Evolutionary conservation across 1,139 yeast genomes (phyloP).

Genomic region (Saccharomyces hybrid): DNA sequence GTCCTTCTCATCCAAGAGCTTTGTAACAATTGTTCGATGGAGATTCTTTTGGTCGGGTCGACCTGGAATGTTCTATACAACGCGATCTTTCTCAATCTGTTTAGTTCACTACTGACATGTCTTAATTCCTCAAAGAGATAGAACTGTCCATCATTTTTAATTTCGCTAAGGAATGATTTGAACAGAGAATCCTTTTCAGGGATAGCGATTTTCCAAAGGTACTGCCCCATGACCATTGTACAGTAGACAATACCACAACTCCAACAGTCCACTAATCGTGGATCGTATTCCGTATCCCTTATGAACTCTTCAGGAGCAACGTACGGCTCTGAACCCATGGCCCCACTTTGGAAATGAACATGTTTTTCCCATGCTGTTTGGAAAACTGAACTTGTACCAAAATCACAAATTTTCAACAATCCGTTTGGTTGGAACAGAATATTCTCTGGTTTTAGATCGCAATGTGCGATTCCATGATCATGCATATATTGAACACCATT

Average conservation of each 20-base stretch:
- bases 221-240: constrained; percentile 46
- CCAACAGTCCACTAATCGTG: constrained; percentile 61
- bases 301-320: constrained; percentile 64
- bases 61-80: constrained; percentile 54
- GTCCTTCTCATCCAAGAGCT: constrained; percentile 49
- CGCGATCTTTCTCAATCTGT: constrained; percentile 39
- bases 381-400: constrained; percentile 73
- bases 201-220: constrained; percentile 45
- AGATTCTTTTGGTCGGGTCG: constrained; percentile 43
- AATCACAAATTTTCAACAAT: constrained; percentile 55
- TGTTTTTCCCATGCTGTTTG: constrained; percentile 61
- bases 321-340: constrained; percentile 70
- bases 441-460: constrained; percentile 67
- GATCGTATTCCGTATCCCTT: constrained; percentile 42
- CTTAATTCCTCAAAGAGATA: constrained; percentile 31
- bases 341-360: constrained; percentile 47
- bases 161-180: constrained; percentile 30
- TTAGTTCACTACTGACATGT: constrained; percentile 34
- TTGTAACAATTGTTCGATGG: constrained; percentile 37
- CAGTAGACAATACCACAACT: constrained; percentile 56
- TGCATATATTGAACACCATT: constrained; percentile 63
- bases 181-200: constrained; percentile 27
- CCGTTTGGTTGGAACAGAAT: constrained; percentile 45
- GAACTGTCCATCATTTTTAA: constrained; percentile 32
- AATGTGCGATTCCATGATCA: constrained; percentile 67